Conservation (phyloP, 352 stramenopile species). For the Globisporangium nagaii region DNA sequence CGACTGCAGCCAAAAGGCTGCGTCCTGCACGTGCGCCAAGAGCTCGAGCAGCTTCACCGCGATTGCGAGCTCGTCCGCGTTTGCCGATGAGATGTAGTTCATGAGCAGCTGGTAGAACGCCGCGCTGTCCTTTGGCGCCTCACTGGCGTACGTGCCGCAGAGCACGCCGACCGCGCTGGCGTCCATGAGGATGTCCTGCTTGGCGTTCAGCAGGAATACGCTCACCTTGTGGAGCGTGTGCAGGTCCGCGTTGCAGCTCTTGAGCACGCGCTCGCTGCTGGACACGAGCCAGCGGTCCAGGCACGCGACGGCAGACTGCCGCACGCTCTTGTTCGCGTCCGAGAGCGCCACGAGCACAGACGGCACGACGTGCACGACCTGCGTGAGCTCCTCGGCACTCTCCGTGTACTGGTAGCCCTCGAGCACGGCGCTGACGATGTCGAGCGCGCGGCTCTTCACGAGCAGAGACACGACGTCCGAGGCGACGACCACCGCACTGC, state of each 20-base stretch:
- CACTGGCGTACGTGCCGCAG: conserved; percentile 35
- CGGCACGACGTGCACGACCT: conserved; percentile 46
- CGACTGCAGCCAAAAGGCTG: conserved; percentile 59
- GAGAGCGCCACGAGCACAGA: conserved; percentile 64
- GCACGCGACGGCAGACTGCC: conserved; percentile 49
- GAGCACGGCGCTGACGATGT: conserved; percentile 63
- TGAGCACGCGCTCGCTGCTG: conserved; percentile 16
- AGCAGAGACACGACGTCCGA: conserved; percentile 39
- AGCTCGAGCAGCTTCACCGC: conserved; percentile 60
- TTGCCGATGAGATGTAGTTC: conserved; percentile 40
- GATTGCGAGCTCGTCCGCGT: conserved; percentile 34
- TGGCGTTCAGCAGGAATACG: conserved; percentile 48
- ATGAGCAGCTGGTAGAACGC: conserved; percentile 44
- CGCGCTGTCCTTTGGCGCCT: conserved; percentile 17
- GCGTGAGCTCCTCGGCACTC: conserved; percentile 31
- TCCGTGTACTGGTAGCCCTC: conserved; percentile 38
- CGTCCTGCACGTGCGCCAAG: conserved; percentile 42
- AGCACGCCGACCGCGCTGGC: conserved; percentile 41
- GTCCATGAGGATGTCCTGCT: conserved; percentile 80
- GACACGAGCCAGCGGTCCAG: conserved; percentile 51
- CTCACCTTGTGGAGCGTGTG: conserved; percentile 29
- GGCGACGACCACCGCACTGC: conserved; percentile 14
- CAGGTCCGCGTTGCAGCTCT: conserved; percentile 18
- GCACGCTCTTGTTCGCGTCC: conserved; percentile 38
- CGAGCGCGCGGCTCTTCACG: conserved; percentile 52